Evolutionary conservation across 176 grass and related monocot genomes (phyloP).

Genomic region (Pharus latifolius): DNA sequence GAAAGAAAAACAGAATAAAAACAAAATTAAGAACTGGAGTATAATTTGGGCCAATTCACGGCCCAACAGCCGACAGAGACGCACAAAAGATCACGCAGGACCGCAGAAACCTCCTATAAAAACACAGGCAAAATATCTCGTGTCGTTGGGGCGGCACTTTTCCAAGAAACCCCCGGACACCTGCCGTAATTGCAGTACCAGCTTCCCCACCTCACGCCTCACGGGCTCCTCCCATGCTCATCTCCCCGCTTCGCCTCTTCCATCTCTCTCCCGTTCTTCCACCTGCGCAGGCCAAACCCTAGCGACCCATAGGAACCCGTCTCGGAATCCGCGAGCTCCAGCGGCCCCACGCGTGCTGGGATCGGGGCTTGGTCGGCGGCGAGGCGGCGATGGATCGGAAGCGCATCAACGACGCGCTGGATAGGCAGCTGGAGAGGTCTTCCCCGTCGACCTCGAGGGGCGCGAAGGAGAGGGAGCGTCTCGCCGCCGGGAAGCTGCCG

Average conservation of each 20-base stretch:
- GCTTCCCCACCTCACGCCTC: conserved; percentile 3
- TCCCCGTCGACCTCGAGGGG: conserved; percentile 69
- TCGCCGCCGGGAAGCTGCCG: conserved; percentile 44
- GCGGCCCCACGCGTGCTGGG: conserved; percentile 53
- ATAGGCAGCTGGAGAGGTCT: conserved; percentile 69
- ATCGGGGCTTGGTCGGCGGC: conserved; percentile 28
- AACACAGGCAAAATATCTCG: conserved; percentile 30
- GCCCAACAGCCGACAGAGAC: conserved; percentile 1
- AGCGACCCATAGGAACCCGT: background rate
- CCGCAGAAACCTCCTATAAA: too few species aligned
- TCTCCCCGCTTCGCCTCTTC: conserved; percentile 14
- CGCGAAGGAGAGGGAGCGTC: conserved; percentile 40
- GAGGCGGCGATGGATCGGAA: conserved; percentile 54
- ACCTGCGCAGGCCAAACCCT: conserved; percentile 41
- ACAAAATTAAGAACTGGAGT: background rate
- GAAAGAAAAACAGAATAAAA: too few species aligned
- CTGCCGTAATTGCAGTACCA: conserved; percentile 15
- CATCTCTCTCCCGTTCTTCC: conserved; percentile 18
- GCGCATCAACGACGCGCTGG: conserved; percentile 75
- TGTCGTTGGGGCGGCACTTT: background rate
- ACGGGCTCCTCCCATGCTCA: background rate
- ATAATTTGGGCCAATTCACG: background rate
- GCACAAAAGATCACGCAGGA: background rate
- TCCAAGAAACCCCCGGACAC: conserved; percentile 14
- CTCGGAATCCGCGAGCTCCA: background rate